Base-by-base conservation (phyloP, 2,329 filamentous ascomycete species). In the Fusarium compactum region DNA sequence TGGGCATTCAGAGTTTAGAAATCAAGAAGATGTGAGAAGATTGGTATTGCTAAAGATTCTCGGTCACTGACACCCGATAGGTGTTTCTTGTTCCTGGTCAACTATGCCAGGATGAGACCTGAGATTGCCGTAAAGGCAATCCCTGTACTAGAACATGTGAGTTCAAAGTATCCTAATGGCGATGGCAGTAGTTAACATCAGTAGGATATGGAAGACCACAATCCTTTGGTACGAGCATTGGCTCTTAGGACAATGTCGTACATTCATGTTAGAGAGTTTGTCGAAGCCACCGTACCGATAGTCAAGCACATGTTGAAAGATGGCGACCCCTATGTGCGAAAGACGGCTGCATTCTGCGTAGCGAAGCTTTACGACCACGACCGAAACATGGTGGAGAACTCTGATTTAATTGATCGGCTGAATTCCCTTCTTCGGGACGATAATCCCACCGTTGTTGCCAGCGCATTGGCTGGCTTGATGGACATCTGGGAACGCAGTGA, bases 401-500 rank as follows among this genome's bases (percentile, higher is more conserved):
- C 95, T 20, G 94, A 97, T 78, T 85, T 99, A 53, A 98, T 99
- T 74, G 95, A 98, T 77, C 88, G 91, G 67, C 85, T 99, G 47
- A 99, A 99, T 80, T 85, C 88, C 45, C 91, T 99, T 84, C 83
- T 99, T 59, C 90, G 94, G 76, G 96, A 99, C 74, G 95, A 98
- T 79, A 99, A 99, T 77, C 95, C 96, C 1, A 99, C 96, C 0
- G 96, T 99, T 5, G 95, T 99, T 24, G 95, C 96, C 14, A 98
- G 95, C 78, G 95, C 97, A 9, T 82, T 99, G 68, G 95, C 96
- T 27, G 87, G 92, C 38, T 80, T 99, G 76, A 96, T 97, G 89
- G 96, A 99, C 80, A 98, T 99, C 52, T 99, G 96, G 96, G 96
- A 98, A 80, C 88, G 95, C 62, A 98, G 95, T 78, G 95, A 98